Conservation (phyloP, 805 yeast genomes). For the Maudiozyma serrabonitensis region DNA sequence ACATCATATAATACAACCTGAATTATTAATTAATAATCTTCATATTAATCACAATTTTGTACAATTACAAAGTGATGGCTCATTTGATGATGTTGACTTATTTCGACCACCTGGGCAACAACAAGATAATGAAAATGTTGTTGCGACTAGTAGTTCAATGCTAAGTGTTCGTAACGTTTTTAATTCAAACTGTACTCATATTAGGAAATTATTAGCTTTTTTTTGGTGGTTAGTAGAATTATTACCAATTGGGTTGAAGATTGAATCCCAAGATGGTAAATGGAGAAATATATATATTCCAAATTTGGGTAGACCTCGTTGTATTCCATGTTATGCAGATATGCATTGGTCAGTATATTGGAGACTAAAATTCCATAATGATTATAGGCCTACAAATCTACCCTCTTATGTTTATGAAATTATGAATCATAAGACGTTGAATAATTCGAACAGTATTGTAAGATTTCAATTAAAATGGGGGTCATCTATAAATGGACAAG, state of each 20-base stretch:
- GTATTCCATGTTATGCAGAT: constrained; percentile 37
- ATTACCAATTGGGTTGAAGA: constrained; percentile 46
- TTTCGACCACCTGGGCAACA: not conserved
- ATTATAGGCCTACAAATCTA: constrained; percentile 38
- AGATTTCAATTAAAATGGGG: not conserved
- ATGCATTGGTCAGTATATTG: constrained; percentile 60
- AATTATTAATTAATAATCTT: not conserved
- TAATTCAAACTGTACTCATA: constrained; percentile 4
- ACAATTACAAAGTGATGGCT: not conserved
- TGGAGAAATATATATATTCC: constrained; percentile 46
- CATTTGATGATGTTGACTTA: no score
- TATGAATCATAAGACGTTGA: constrained; percentile 12
- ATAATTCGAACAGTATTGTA: not conserved
- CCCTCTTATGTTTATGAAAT: constrained; percentile 30
- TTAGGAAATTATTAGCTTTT: constrained; percentile 11
- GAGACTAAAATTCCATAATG: constrained; percentile 39
- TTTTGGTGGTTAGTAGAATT: constrained; percentile 58
- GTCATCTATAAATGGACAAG: not conserved
- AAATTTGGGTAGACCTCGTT: constrained; percentile 45
- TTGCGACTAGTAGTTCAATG: not conserved
- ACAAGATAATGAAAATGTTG: not conserved
- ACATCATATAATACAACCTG: not conserved
- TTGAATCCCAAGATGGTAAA: constrained; percentile 38
- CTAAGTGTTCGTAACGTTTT: not conserved
- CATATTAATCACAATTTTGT: not conserved